These are phyloP conservation scores for Iberis pinnata DNA, from an alignment of 345 rosid genomes.

Conservation along the genomic window DNA sequence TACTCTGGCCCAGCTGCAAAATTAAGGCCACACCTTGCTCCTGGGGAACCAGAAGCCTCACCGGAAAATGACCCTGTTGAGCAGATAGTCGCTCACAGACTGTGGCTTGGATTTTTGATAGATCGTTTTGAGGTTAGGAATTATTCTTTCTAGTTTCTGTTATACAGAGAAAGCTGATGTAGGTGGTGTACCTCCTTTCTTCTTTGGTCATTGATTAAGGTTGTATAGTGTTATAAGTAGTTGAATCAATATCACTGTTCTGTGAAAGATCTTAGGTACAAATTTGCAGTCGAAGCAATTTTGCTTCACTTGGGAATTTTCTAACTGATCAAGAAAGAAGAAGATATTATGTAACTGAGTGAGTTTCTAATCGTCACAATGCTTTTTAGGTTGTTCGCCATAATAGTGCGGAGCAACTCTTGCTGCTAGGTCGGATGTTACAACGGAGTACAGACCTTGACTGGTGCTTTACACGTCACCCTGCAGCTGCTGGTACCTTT, in stretches of 20 bases:
- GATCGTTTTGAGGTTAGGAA: constrained; percentile 92
- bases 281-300: constrained; percentile 9
- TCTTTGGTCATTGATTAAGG: constrained; percentile 13
- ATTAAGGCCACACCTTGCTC: constrained; percentile 87
- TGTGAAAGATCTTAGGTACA: constrained; percentile 10
- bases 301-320: constrained; percentile 7
- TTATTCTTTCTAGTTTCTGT: constrained; percentile 5
- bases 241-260: constrained; percentile 18
- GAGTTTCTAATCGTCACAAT: constrained; percentile 20
- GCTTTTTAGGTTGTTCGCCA: constrained; percentile 72
- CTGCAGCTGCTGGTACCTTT: constrained; percentile 94
- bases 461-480: constrained; percentile 95
- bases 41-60: constrained; percentile 77
- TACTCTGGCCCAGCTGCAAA: constrained; percentile 89
- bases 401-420: constrained; percentile 86
- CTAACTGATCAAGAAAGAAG: constrained; percentile 14
- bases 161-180: not conserved
- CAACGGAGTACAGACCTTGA: constrained; percentile 80
- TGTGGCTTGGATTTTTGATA: constrained; percentile 91
- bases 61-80: constrained; percentile 79
- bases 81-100: constrained; percentile 89
- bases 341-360: constrained; percentile 2
- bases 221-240: constrained; percentile 1
- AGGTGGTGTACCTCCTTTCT: constrained; percentile 8
- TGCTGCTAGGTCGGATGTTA: constrained; percentile 84